Conservation (phyloP, 345 rosid genomes). For the Eucalyptus decipiens region DNA sequence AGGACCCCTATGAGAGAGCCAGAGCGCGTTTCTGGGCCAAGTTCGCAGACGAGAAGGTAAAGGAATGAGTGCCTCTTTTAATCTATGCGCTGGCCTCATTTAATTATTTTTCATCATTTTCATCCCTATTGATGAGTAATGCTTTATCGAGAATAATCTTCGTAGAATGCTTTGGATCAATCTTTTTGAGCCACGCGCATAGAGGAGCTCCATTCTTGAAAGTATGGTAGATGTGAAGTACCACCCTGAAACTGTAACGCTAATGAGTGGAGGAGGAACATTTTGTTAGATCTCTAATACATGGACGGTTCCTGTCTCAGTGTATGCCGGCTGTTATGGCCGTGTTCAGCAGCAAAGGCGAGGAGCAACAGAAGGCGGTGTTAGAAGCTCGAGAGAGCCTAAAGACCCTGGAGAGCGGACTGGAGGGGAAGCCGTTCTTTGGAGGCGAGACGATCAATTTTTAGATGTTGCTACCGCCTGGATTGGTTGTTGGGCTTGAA, state of each 20-base stretch:
- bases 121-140: background rate
- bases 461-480: constrained; percentile 6
- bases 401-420: constrained; percentile 3
- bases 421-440: constrained; percentile 4
- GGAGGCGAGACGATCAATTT: constrained; percentile 11
- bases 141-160: background rate
- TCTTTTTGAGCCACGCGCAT: background rate
- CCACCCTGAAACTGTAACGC: background rate
- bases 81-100: background rate
- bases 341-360: background rate
- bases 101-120: background rate
- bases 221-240: background rate
- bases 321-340: background rate
- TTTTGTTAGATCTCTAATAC: background rate
- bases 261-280: background rate
- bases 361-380: constrained; percentile 6
- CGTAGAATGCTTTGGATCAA: background rate
- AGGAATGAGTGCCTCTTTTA: background rate
- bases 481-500: constrained; percentile 8
- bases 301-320: background rate
- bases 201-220: background rate
- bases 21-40: constrained; percentile 16
- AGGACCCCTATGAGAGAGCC: background rate
- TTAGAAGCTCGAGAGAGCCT: constrained; percentile 6
- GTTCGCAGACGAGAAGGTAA: constrained; percentile 16